Percentiles rank a stretch among this genome's conserved stretches.
phyloP scores from a whole-genome alignment of 768 basidiomycete species.

The Suillus sp. region DNA sequence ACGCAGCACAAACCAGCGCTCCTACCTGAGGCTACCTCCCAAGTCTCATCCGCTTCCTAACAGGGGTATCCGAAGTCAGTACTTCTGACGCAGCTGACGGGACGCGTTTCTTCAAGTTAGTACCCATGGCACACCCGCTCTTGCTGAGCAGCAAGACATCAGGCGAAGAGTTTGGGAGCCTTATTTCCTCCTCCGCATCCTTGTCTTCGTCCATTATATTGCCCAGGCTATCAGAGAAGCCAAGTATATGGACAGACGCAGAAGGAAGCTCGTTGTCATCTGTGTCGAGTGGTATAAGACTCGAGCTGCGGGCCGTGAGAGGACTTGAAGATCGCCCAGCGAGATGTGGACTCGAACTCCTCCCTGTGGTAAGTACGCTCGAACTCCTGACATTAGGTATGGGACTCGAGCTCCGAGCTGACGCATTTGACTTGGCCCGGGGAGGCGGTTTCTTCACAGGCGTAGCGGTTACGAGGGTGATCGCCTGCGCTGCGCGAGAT shows the following conservation, averaged over 20 bases:
- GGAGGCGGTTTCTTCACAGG: slow-evolving; percentile 42
- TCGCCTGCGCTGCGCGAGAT: slow-evolving; percentile 17
- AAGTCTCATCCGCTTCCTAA: slow-evolving; percentile 27
- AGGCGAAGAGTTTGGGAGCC: slow-evolving; percentile 44
- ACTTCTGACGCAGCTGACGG: slow-evolving; percentile 28
- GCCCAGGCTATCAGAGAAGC: slow-evolving; percentile 12
- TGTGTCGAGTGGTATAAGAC: slow-evolving; percentile 12
- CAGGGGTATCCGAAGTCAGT: slow-evolving; percentile 22
- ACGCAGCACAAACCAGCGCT: too few relatives aligned
- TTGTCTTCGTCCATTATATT: slow-evolving; percentile 21
- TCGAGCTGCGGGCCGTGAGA: neutral
- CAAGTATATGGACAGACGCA: neutral
- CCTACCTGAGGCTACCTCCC: neutral
- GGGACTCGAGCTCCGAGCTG: slow-evolving; percentile 9
- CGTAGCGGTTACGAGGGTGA: slow-evolving; percentile 56
- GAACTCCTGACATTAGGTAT: neutral
- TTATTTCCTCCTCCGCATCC: slow-evolving; percentile 44
- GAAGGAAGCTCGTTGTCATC: slow-evolving; percentile 2
- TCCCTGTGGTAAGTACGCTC: neutral
- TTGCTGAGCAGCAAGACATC: slow-evolving; percentile 38
- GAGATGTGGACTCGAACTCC: neutral
- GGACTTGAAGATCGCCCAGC: slow-evolving; percentile 6
- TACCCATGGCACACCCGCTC: neutral
- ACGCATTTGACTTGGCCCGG: slow-evolving; percentile 17
- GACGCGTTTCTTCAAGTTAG: slow-evolving; percentile 24